phyloP scores from a whole-genome alignment of 1,284 basidiomycete species.

The Pterulicium gracile region DNA sequence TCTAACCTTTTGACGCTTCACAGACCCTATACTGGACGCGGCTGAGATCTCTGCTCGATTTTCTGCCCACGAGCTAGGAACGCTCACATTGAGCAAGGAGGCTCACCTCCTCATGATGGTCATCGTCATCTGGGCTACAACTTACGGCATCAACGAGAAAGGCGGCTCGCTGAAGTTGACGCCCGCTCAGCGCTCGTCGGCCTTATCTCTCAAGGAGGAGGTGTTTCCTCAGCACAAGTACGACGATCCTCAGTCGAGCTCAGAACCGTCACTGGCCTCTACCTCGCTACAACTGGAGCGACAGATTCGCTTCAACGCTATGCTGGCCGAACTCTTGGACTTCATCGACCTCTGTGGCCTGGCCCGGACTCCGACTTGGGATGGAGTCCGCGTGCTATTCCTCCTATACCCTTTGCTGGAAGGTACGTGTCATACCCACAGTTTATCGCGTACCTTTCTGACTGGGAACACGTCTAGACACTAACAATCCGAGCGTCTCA shows the following conservation, averaged over 20 bases:
- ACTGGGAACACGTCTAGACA: conserved; percentile 17
- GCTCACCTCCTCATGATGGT: conserved; percentile 58
- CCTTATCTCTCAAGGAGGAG: conserved; percentile 8
- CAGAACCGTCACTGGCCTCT: neutral
- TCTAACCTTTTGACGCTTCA: conserved; percentile 5
- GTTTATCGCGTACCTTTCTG: conserved; percentile 7
- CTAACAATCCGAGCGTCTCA: conserved; percentile 28
- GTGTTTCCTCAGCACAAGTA: neutral
- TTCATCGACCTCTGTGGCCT: conserved; percentile 72
- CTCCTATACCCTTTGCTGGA: conserved; percentile 73
- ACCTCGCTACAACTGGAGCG: conserved; percentile 18
- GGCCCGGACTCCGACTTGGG: conserved; percentile 75
- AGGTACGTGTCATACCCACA: conserved; percentile 34
- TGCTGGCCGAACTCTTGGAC: conserved; percentile 64
- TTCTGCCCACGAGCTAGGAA: conserved; percentile 47
- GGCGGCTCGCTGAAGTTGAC: conserved; percentile 31
- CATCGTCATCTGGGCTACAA: conserved; percentile 77
- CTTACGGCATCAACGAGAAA: conserved; percentile 74
- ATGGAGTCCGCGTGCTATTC: conserved; percentile 71
- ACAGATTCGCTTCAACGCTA: conserved; percentile 33
- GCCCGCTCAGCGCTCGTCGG: conserved; percentile 8
- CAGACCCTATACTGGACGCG: conserved; percentile 66
- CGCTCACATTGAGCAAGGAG: conserved; percentile 41
- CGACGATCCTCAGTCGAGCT: neutral
- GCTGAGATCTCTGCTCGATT: conserved; percentile 67